Base-by-base conservation (phyloP, 2,329 filamentous ascomycete genomes). In the Fusarium devonianum region DNA sequence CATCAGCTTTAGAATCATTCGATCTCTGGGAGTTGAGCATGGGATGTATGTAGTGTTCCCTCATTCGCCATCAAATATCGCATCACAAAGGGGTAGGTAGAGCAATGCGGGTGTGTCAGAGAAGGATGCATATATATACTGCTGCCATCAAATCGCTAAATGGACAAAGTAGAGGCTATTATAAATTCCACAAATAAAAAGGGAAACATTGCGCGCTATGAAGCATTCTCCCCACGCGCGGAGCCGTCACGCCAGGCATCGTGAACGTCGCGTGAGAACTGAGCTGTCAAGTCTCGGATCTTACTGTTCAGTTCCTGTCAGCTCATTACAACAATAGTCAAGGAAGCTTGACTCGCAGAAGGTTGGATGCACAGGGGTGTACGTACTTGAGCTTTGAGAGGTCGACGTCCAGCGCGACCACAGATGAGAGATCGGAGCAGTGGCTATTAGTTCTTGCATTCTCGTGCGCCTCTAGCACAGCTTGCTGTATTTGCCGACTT, bases 351-450 rank as follows among this genome's bases (percentile, higher is more conserved):
- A 11, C 25, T 13, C 4, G 9, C 14, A 7, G 18, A 4, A 5
- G n/a, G 9, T 13, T 10, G 18, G 18, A 32, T 12, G 32, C 4
- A 16, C 9, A 5, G 18, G 18, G 5, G 11, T 9, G 11, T 5
- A 42, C 52, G 8, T 33, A 60, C 58, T 48, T 35, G 1, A 62
- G 55, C 30, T 60, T 62, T 13, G 58, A 44, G 3, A 60, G 26
- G 14, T 68, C 58, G 11, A 70, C 46, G 38, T 73, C 70, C 30
- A 73, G 60, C 4, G 61, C 53, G n/a, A 63, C 58, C 12, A 71
- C 52, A 11, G 63, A 53, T 3, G 62, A 56, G 2, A 71, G 30
- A 41, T 73, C 70, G 3, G 68, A 60, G 18, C 70, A 39, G 18
- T 53, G 38, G 4, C 58, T 71, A 8, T 61, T 49, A n/a, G 36